Conservation (phyloP, 2,329 filamentous ascomycete genomes). For the Fusarium virguliforme region DNA sequence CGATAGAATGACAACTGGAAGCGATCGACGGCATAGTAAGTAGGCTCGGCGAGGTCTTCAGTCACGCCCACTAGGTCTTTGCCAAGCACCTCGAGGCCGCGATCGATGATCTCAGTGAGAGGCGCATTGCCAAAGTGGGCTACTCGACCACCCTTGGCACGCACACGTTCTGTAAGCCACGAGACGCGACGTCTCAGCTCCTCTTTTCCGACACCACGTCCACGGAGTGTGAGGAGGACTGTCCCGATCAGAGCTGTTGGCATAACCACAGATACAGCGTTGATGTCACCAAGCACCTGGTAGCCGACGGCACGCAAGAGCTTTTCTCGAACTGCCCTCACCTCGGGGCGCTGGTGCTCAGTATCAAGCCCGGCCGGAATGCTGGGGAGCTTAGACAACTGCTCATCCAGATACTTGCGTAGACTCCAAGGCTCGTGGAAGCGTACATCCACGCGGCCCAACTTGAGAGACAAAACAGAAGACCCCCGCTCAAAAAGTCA, state of each 20-base stretch:
- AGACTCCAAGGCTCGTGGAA: conserved; percentile 98
- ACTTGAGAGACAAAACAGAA: conserved; percentile 87
- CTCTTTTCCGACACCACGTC: conserved; percentile 89
- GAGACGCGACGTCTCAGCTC: conserved; percentile 90
- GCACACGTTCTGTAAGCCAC: conserved; percentile 88
- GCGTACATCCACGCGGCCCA: conserved; percentile 93
- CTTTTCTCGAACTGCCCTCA: conserved; percentile 74
- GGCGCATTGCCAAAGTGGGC: conserved; percentile 91
- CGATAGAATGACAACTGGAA: conserved; percentile 99
- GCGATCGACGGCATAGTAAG: conserved; percentile 93
- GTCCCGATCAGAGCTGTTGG: conserved; percentile 96
- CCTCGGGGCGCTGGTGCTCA: conserved; percentile 64
- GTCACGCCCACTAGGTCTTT: conserved; percentile 88
- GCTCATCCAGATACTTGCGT: conserved; percentile 83
- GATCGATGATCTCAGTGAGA: conserved; percentile 86
- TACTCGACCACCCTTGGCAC: conserved; percentile 89
- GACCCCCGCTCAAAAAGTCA: conserved; percentile 90
- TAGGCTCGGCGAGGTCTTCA: conserved; percentile 87
- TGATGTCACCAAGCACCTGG: conserved; percentile 93
- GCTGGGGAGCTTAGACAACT: conserved; percentile 71
- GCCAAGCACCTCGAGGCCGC: conserved; percentile 92
- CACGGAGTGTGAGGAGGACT: conserved; percentile 89
- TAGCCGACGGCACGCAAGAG: conserved; percentile 91
- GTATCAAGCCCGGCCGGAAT: conserved; percentile 62
- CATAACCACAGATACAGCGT: conserved; percentile 97